These are phyloP conservation scores for Teratosphaeria gauchensis DNA, from an alignment of 2,329 filamentous ascomycete species.

Conservation along the genomic window DNA sequence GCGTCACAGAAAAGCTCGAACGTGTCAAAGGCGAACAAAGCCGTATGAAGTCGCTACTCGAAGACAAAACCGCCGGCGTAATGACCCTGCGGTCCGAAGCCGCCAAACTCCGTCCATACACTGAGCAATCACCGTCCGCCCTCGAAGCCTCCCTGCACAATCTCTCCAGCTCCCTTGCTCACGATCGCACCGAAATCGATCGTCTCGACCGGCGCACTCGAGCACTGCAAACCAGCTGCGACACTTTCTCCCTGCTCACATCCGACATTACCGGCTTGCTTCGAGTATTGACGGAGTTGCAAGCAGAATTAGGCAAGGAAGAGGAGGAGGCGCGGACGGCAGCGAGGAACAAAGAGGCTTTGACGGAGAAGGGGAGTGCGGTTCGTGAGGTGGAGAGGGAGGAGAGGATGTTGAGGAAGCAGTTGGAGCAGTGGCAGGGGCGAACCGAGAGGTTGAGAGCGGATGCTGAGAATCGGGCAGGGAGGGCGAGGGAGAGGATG, in stretches of 20 bases:
- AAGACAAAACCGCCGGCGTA: slow-evolving; percentile 61
- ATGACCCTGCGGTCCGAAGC: slow-evolving; percentile 73
- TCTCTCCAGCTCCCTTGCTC: slow-evolving; percentile 64
- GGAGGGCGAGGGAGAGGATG: slow-evolving; percentile 77
- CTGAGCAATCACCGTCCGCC: slow-evolving; percentile 74
- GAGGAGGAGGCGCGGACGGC: slow-evolving; percentile 81
- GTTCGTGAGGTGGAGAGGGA: slow-evolving; percentile 85
- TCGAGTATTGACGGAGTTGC: slow-evolving; percentile 80
- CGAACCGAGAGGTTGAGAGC: slow-evolving; percentile 75
- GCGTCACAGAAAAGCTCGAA: slow-evolving; percentile 72
- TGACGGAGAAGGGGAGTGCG: slow-evolving; percentile 79
- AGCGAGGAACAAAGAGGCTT: slow-evolving; percentile 70
- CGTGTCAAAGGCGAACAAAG: slow-evolving; percentile 72
- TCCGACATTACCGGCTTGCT: slow-evolving; percentile 81
- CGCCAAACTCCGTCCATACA: slow-evolving; percentile 82
- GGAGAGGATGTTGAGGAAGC: slow-evolving; percentile 72
- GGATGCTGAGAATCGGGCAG: slow-evolving; percentile 71
- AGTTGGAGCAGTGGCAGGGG: slow-evolving; percentile 76
- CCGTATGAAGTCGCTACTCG: slow-evolving; percentile 60
- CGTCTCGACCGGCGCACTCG: slow-evolving; percentile 76
- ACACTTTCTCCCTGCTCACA: slow-evolving; percentile 76
- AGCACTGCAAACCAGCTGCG: slow-evolving; percentile 80
- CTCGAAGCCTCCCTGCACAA: slow-evolving; percentile 76
- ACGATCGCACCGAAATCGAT: slow-evolving; percentile 79
- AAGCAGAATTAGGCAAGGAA: slow-evolving; percentile 75